Evolutionary conservation across 208 protist genomes (phyloP), one percentile per base, ranked within the genome.

Genomic region (Wallacemonas collosoma): DNA sequence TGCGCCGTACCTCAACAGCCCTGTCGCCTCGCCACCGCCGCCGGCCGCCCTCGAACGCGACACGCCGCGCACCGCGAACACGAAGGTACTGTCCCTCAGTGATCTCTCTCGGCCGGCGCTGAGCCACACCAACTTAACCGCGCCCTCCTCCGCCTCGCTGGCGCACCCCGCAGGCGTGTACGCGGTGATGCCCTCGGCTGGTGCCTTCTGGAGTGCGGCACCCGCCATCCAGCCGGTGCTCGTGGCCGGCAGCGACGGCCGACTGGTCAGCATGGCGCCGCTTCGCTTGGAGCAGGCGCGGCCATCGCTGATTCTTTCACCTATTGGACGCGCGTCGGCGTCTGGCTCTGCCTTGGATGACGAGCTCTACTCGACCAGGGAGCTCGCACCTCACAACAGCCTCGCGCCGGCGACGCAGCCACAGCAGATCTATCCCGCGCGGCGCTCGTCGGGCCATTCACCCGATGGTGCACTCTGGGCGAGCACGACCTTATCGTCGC

Each of bases 331-430:
- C 9, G n/a, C 9, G 9, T 65, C 60, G n/a, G 26, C 4, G 11
- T n/a, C 60, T 15, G 43, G 60, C 60, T 65, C 60, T 15, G 60
- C 17, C 6, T 11, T 48, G 7, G 67, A 79, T 53, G 62, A 15
- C 40, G 75, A 72, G 54, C 43, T 83, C 40, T 26, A 43, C n/a
- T 55, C 68, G 63, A 50, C 50, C 68, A 12, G 47, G 58, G 39
- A 76, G 15, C 26, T 57, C 53, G 53, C 26, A 26, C 0, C 26
- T 26, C 26, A 26, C 26, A 26, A 26, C 26, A 26, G 26, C 26
- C 26, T 26, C 26, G 26, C 26, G 26, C 26, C 26, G 26, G 26
- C 26, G 26, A 26, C 26, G 26, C 26, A 26, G 26, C 26, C 57
- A 44, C 57, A 17, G 57, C 6, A 4, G 36, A n/a, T 5, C 41